Percentiles rank a stretch among this genome's conserved stretches.
Evolutionary conservation across 2,329 filamentous ascomycete species (phyloP).

Genomic region (Aspergillus sp.): DNA sequence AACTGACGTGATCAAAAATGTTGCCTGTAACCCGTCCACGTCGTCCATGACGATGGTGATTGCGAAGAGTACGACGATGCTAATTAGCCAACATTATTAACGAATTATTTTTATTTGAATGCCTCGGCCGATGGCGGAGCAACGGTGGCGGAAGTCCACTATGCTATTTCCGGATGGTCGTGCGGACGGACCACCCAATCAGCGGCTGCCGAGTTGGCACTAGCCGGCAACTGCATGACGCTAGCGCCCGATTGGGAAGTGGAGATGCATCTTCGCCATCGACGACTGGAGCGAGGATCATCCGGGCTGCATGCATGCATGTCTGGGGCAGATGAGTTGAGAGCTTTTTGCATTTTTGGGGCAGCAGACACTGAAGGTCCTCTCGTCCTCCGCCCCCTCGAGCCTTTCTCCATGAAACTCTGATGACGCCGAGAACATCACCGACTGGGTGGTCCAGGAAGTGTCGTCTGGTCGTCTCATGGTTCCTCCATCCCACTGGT

Average conservation of each 20-base stretch:
- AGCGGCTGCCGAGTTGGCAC: constrained; percentile 17
- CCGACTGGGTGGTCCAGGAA: neutral
- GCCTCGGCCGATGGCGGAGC: constrained; percentile 24
- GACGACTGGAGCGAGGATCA: constrained; percentile 5
- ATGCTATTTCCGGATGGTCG: constrained; percentile 22
- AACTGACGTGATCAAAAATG: too few species aligned
- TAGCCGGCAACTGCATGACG: constrained; percentile 34
- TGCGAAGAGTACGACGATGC: constrained; percentile 3
- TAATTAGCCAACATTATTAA: neutral
- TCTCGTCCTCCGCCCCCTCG: neutral
- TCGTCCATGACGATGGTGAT: neutral
- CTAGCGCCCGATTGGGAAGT: constrained; percentile 24
- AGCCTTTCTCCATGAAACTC: neutral
- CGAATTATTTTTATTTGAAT: neutral
- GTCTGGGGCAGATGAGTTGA: neutral
- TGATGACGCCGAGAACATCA: neutral
- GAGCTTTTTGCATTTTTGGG: neutral
- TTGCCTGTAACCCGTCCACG: too few species aligned
- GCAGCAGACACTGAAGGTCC: neutral
- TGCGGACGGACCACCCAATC: constrained; percentile 27
- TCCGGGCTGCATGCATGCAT: neutral
- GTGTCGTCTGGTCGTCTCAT: neutral
- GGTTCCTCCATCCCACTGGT: neutral
- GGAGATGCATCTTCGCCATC: constrained; percentile 20
- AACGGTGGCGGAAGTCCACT: constrained; percentile 23